These are phyloP conservation scores for Malassezia yamatoensis DNA, from an alignment of 1,284 basidiomycete genomes.

Conservation along the genomic window DNA sequence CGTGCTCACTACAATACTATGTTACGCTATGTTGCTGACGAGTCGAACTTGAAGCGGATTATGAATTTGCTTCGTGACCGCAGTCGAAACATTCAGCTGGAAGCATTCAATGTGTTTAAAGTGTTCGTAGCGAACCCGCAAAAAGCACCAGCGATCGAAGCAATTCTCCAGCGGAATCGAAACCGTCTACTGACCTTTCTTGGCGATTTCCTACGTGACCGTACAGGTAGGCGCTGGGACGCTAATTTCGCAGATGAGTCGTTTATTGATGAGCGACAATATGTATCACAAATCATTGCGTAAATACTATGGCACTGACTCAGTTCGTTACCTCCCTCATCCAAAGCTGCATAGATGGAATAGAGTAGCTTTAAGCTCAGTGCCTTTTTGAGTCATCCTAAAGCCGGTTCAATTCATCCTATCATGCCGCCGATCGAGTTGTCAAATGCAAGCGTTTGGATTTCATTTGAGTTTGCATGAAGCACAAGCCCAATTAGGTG, in stretches of 20 bases:
- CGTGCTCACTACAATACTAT: conserved; percentile 95
- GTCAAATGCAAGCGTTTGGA: too few relatives aligned
- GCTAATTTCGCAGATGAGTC: conserved; percentile 30
- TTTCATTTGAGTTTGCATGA: too few relatives aligned
- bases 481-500: too few relatives aligned
- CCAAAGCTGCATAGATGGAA: not conserved
- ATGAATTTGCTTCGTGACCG: conserved; percentile 96
- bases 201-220: conserved; percentile 91
- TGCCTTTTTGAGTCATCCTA: too few relatives aligned
- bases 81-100: conserved; percentile 98
- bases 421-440: too few relatives aligned
- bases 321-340: not conserved
- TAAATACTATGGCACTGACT: not conserved
- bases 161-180: conserved; percentile 81
- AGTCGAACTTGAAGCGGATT: conserved; percentile 95
- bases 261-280: conserved; percentile 47
- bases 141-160: conserved; percentile 89
- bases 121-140: conserved; percentile 98
- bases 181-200: conserved; percentile 83
- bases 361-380: not conserved
- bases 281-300: conserved; percentile 45
- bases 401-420: too few relatives aligned
- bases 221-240: conserved; percentile 55
- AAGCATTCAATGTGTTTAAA: conserved; percentile 99
- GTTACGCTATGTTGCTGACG: conserved; percentile 81